phyloP scores from a whole-genome alignment of 2,329 filamentous ascomycete species.

The Ceratocystis cacaofunesta region DNA sequence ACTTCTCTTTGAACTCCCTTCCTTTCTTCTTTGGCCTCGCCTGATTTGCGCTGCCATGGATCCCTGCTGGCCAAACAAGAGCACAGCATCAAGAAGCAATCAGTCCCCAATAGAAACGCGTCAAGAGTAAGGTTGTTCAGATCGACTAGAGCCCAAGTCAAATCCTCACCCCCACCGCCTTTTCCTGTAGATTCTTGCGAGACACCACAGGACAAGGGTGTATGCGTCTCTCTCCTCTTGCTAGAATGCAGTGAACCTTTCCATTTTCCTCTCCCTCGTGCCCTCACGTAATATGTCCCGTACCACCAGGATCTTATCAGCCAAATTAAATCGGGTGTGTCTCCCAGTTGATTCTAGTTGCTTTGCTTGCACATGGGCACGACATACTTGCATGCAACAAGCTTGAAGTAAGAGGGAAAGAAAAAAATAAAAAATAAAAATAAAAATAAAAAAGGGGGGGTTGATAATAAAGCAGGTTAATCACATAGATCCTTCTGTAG shows the following conservation, averaged over 20 bases:
- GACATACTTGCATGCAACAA: not conserved
- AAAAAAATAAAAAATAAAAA: not conserved
- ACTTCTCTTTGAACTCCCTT: not conserved
- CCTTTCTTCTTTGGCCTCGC: not conserved
- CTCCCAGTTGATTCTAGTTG: no score
- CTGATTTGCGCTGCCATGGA: slow-evolving; percentile 1
- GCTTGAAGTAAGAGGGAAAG: not conserved
- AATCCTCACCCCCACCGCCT: no score
- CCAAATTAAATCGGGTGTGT: not conserved
- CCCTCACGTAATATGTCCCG: not conserved
- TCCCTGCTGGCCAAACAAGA: not conserved
- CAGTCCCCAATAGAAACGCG: not conserved
- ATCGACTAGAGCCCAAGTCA: not conserved
- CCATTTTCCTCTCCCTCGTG: not conserved
- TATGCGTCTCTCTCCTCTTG: not conserved
- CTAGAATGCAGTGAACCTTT: not conserved
- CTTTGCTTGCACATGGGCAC: not conserved
- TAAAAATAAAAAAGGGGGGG: not conserved
- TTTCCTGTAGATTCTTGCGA: no score
- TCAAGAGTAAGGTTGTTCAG: not conserved
- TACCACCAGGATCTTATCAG: not conserved
- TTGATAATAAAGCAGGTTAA: not conserved
- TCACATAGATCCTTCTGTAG: not conserved
- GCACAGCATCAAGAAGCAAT: not conserved
- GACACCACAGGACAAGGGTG: not conserved